These are phyloP conservation scores for Cruciata laevipes DNA, from an alignment of 257 asterid species.

Conservation along the genomic window DNA sequence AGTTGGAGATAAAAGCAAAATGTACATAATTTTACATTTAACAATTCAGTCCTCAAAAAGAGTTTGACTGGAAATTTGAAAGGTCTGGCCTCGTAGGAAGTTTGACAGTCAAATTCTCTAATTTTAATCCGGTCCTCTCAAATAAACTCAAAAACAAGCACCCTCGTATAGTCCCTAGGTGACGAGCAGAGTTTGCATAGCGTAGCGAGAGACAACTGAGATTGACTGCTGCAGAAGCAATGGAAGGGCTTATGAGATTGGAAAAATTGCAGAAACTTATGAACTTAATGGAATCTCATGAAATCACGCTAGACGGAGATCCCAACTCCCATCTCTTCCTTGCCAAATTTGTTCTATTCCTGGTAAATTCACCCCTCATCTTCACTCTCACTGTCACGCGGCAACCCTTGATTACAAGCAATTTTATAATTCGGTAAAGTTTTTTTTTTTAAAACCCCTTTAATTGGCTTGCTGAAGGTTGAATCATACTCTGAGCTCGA, in stretches of 20 bases:
- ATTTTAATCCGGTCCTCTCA: too few species aligned
- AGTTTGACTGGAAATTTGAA: too few species aligned
- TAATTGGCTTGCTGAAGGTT: slow-evolving; percentile 37
- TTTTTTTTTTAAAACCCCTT: not conserved
- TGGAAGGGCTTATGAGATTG: slow-evolving; percentile 75
- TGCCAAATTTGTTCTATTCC: slow-evolving; percentile 49
- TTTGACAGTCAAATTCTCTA: too few species aligned
- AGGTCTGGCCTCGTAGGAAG: too few species aligned
- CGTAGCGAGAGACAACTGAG: too few species aligned
- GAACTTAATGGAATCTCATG: slow-evolving; percentile 39
- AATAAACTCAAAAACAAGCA: too few species aligned
- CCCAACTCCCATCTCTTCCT: slow-evolving; percentile 58
- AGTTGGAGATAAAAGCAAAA: too few species aligned
- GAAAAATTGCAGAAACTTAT: slow-evolving; percentile 56
- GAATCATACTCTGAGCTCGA: slow-evolving; percentile 48
- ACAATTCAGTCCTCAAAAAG: too few species aligned
- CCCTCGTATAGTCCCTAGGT: too few species aligned
- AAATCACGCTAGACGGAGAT: slow-evolving; percentile 32
- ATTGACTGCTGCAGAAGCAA: slow-evolving; percentile 8
- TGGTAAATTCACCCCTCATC: slow-evolving; percentile 31
- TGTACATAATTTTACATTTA: too few species aligned
- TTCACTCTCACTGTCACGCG: not conserved
- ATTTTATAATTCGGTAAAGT: not conserved
- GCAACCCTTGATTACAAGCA: not conserved
- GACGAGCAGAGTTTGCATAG: too few species aligned